A percentile compares a stretch with the other conserved stretches of the same genome.
These are phyloP conservation scores for Penicillium italicum DNA, from an alignment of 2,329 filamentous ascomycete genomes.

Conservation along the genomic window DNA sequence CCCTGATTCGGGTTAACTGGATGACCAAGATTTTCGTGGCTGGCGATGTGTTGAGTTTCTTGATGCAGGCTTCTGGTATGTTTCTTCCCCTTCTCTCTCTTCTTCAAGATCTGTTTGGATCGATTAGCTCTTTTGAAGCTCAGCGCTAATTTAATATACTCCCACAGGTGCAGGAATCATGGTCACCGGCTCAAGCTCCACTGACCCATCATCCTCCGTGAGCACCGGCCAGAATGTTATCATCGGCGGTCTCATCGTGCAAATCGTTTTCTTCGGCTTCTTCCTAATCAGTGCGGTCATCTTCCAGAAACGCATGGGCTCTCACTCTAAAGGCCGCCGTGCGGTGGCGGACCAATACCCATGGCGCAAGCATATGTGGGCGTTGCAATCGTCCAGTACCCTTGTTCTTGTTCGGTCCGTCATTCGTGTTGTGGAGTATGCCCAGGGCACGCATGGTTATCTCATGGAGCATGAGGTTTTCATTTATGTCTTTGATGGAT, in stretches of 20 bases:
- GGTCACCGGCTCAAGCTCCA: constrained; percentile 8
- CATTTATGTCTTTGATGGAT: constrained; percentile 32
- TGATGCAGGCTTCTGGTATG: constrained; percentile 31
- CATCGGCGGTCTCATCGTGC: constrained; percentile 28
- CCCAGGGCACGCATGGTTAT: constrained; percentile 26
- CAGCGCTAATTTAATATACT: background rate
- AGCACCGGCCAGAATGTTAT: constrained; percentile 26
- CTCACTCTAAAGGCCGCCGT: constrained; percentile 26
- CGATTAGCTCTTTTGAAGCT: background rate
- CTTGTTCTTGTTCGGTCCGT: constrained; percentile 30
- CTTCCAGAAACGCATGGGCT: constrained; percentile 27
- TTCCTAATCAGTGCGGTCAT: constrained; percentile 26
- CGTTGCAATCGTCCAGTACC: constrained; percentile 21
- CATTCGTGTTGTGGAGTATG: constrained; percentile 30
- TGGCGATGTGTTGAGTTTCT: constrained; percentile 30
- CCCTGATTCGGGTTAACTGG: constrained; percentile 23
- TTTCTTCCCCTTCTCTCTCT: background rate
- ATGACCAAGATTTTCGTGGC: constrained; percentile 31
- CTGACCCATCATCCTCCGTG: background rate
- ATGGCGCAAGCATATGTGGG: constrained; percentile 40
- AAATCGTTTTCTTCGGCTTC: constrained; percentile 32
- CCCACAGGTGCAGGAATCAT: constrained; percentile 20
- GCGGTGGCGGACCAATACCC: constrained; percentile 17
- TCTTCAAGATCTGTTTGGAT: background rate
- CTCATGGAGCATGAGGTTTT: constrained; percentile 28